A percentile compares a stretch with the other conserved stretches of the same genome.
Conservation (phyloP, 148 eudicot species). For the Arctostaphylos glauca region DNA sequence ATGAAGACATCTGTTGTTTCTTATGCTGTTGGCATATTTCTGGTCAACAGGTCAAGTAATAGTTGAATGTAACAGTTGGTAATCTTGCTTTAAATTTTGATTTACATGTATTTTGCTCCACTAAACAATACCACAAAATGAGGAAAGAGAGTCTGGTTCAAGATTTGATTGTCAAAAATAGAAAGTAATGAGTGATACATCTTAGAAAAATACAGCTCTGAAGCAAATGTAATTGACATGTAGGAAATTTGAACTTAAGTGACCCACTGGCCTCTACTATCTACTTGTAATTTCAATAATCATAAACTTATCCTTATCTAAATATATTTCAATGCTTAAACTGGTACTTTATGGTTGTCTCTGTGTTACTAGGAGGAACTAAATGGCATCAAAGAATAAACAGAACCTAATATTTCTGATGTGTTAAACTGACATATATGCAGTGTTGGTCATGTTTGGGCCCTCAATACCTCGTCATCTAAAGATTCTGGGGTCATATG, state of each 20-base stretch:
- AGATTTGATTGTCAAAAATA: no score
- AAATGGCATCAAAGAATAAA: background rate
- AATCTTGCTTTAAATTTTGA: background rate
- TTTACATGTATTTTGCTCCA: background rate
- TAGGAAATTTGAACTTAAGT: background rate
- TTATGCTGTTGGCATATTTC: no score
- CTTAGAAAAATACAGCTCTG: background rate
- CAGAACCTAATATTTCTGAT: background rate
- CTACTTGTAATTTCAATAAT: background rate
- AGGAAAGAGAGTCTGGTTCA: background rate
- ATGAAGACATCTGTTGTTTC: no score
- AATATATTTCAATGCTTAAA: background rate
- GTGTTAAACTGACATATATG: background rate
- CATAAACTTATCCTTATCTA: background rate
- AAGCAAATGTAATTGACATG: background rate
- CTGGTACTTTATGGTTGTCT: background rate
- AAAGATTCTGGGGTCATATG: background rate
- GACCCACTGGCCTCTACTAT: background rate
- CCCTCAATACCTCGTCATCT: background rate
- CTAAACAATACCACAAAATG: background rate
- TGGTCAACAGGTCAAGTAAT: background rate
- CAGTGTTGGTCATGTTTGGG: background rate
- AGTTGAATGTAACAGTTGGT: background rate
- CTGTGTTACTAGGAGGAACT: background rate
- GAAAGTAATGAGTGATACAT: background rate